Percentiles rank a stretch among this genome's conserved stretches.
Evolutionary conservation across 2,329 filamentous ascomycete genomes (phyloP).

Genomic region (Monosporascus ibericus): DNA sequence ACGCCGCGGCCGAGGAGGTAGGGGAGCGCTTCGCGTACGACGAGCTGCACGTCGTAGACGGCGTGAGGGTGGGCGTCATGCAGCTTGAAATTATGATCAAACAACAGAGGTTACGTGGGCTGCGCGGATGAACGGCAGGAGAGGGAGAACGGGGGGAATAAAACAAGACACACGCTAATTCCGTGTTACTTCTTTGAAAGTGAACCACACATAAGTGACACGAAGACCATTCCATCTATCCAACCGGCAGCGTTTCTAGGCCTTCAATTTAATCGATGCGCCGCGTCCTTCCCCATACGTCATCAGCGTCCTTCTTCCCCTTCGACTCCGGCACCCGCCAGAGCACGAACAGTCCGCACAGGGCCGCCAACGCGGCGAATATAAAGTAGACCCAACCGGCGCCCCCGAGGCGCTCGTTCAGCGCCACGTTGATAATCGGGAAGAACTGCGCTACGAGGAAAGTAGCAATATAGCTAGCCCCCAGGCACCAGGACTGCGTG

Average conservation of each 20-base stretch:
- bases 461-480: constrained; percentile 82
- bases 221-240: not conserved
- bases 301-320: constrained; percentile 75
- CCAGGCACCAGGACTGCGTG: constrained; percentile 81
- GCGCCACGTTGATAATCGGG: constrained; percentile 70
- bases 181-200: too few species aligned
- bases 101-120: constrained; percentile 31
- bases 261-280: constrained; percentile 36
- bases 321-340: constrained; percentile 80
- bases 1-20: constrained; percentile 58
- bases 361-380: constrained; percentile 69
- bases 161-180: too few species aligned
- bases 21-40: constrained; percentile 51
- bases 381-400: constrained; percentile 84
- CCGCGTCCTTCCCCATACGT: constrained; percentile 76
- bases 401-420: constrained; percentile 59
- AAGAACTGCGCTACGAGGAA: constrained; percentile 95
- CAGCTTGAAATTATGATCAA: constrained; percentile 51
- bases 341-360: constrained; percentile 66
- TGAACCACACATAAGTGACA: constrained; percentile 13
- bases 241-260: too few species aligned
- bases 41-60: constrained; percentile 67
- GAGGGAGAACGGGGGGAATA: too few species aligned
- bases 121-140: not conserved
- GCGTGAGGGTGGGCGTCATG: constrained; percentile 64